Evolutionary conservation across 306 rosid species (phyloP).

Genomic region (Ceratonia siliqua): DNA sequence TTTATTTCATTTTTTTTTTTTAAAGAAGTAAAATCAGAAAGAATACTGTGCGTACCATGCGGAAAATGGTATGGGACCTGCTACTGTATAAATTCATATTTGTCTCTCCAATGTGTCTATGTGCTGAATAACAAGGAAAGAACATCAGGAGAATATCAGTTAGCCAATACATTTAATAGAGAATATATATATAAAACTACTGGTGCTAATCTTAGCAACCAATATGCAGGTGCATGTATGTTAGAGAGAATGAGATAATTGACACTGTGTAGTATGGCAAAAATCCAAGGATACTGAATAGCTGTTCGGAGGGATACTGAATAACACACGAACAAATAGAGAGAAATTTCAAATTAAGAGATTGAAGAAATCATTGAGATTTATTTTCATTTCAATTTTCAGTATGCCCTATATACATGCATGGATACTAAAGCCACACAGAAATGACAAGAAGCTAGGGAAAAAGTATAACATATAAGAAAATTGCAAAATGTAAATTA

Average conservation of each 20-base stretch:
- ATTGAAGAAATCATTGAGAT: constrained; percentile 1
- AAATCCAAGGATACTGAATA: constrained; percentile 3
- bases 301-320: background rate
- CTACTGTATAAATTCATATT: constrained; percentile 94
- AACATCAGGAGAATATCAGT: background rate
- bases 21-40: background rate
- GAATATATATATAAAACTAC: constrained; percentile 26
- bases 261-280: background rate
- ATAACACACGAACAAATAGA: background rate
- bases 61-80: constrained; percentile 95
- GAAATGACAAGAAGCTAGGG: background rate
- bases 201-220: background rate
- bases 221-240: background rate
- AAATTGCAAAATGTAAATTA: constrained; percentile 35
- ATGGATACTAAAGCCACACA: constrained; percentile 4
- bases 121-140: constrained; percentile 58
- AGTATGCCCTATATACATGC: constrained; percentile 6
- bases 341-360: constrained; percentile 8
- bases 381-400: constrained; percentile 25
- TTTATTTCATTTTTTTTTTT: background rate
- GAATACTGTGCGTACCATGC: constrained; percentile 67
- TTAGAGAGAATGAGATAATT: background rate
- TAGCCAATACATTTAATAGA: background rate
- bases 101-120: constrained; percentile 97
- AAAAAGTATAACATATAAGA: background rate